A percentile compares a stretch with the other conserved stretches of the same genome.
Conservation (phyloP, 1,284 basidiomycete species). For the Melanopsichium pennsylvanicum region DNA sequence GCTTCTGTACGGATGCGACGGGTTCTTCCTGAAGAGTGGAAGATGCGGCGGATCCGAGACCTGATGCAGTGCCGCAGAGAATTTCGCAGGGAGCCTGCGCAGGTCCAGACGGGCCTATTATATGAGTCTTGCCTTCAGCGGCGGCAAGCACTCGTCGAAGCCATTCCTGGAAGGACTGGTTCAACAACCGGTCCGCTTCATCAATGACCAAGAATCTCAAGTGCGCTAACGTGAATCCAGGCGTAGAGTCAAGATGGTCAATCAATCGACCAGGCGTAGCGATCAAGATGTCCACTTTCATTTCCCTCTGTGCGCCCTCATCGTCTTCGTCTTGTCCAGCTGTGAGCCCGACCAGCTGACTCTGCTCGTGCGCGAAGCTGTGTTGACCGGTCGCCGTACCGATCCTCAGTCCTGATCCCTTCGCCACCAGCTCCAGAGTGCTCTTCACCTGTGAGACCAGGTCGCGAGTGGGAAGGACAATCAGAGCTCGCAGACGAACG, state of each 20-base stretch:
- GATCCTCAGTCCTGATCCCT: slow-evolving; percentile 86
- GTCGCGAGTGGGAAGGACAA: slow-evolving; percentile 93
- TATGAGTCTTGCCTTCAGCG: slow-evolving; percentile 14
- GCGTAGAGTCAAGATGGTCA: slow-evolving; percentile 85
- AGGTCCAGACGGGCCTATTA: neutral
- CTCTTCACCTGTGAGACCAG: slow-evolving; percentile 91
- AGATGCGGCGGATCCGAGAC: slow-evolving; percentile 14
- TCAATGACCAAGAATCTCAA: slow-evolving; percentile 95
- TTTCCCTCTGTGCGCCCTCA: slow-evolving; percentile 5
- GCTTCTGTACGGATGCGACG: slow-evolving; percentile 77
- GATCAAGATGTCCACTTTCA: slow-evolving; percentile 85
- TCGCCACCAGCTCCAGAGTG: slow-evolving; percentile 78
- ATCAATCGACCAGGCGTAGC: slow-evolving; percentile 94
- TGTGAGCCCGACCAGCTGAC: slow-evolving; percentile 33
- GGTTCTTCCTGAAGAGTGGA: slow-evolving; percentile 34
- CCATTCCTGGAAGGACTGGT: slow-evolving; percentile 97
- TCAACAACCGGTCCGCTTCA: slow-evolving; percentile 92
- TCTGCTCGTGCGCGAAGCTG: slow-evolving; percentile 63
- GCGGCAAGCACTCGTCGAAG: slow-evolving; percentile 49
- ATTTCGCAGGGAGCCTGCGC: slow-evolving; percentile 30
- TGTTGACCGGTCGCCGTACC: slow-evolving; percentile 62
- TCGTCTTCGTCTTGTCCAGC: slow-evolving; percentile 5
- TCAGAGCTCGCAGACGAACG: slow-evolving; percentile 80
- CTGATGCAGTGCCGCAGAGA: slow-evolving; percentile 1
- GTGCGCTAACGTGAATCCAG: slow-evolving; percentile 89